Conservation (phyloP, 1,284 basidiomycete genomes). For the Ganoderma sp. region DNA sequence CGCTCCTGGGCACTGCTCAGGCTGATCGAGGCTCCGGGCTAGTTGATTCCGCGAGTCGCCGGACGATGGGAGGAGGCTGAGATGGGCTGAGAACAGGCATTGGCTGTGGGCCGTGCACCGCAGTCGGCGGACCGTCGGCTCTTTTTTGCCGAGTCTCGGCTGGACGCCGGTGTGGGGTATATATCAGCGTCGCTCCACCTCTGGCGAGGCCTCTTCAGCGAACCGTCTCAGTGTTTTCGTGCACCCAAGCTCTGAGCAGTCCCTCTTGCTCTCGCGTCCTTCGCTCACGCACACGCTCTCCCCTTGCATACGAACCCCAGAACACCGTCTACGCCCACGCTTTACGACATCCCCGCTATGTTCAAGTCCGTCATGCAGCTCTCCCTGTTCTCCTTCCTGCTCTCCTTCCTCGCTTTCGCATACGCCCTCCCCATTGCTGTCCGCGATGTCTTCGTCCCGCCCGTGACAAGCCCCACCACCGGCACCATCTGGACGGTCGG, state of each 20-base stretch:
- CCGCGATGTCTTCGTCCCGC: slow-evolving; percentile 57
- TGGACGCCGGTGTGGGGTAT: neutral
- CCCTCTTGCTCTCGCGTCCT: slow-evolving; percentile 9
- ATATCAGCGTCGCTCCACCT: neutral
- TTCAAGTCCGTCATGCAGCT: slow-evolving; percentile 35
- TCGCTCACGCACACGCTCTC: neutral
- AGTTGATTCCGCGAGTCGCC: neutral
- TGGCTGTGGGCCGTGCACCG: neutral
- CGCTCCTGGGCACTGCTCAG: slow-evolving; percentile 2
- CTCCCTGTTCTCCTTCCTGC: slow-evolving; percentile 34
- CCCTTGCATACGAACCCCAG: neutral
- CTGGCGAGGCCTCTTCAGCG: slow-evolving; percentile 11
- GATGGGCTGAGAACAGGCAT: neutral
- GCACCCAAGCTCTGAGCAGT: slow-evolving; percentile 20
- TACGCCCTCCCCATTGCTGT: slow-evolving; percentile 38
- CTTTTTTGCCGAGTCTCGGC: neutral
- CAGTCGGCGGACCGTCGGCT: slow-evolving; percentile 1
- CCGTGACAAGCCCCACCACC: slow-evolving; percentile 45
- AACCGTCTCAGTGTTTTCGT: slow-evolving; percentile 25
- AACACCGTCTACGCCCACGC: neutral
- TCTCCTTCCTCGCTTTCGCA: slow-evolving; percentile 36
- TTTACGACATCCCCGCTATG: slow-evolving; percentile 29
- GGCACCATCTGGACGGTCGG: slow-evolving; percentile 52
- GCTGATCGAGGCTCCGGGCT: neutral
- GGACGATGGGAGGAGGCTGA: neutral